Conservation (phyloP, 2,329 filamentous ascomycete genomes). For the Botrytis hyacinthi region DNA sequence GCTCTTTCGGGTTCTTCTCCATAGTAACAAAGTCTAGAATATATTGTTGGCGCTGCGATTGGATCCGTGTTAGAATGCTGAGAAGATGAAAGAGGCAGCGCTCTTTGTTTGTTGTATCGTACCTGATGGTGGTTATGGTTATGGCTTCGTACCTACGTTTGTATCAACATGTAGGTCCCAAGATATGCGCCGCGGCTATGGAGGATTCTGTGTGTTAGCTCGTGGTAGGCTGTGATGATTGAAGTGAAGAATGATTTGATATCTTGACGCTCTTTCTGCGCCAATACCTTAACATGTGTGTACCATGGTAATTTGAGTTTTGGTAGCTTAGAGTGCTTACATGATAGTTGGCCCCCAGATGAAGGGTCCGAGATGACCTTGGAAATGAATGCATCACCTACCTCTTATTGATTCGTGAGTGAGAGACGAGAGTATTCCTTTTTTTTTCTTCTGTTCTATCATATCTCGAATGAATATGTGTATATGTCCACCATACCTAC, state of each 20-base stretch:
- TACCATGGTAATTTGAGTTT: neutral
- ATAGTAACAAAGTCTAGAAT: neutral
- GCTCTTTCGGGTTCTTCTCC: neutral
- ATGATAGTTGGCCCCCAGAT: neutral
- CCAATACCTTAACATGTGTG: neutral
- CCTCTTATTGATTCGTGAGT: neutral
- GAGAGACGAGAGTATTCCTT: neutral
- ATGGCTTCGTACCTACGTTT: neutral
- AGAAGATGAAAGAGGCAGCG: neutral
- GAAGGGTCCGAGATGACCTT: neutral
- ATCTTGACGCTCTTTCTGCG: neutral
- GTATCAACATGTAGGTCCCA: neutral
- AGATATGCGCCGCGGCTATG: constrained; percentile 11
- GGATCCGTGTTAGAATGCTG: neutral
- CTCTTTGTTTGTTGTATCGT: neutral
- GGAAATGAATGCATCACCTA: neutral
- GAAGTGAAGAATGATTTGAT: neutral
- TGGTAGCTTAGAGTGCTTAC: neutral
- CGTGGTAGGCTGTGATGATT: neutral
- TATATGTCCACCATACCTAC: neutral
- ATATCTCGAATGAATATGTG: neutral
- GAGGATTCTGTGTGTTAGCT: neutral
- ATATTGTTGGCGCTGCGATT: neutral
- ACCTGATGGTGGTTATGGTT: neutral
- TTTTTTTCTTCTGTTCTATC: neutral